phyloP scores from a whole-genome alignment of 768 basidiomycete genomes.

The Leccinum barrowsii region DNA sequence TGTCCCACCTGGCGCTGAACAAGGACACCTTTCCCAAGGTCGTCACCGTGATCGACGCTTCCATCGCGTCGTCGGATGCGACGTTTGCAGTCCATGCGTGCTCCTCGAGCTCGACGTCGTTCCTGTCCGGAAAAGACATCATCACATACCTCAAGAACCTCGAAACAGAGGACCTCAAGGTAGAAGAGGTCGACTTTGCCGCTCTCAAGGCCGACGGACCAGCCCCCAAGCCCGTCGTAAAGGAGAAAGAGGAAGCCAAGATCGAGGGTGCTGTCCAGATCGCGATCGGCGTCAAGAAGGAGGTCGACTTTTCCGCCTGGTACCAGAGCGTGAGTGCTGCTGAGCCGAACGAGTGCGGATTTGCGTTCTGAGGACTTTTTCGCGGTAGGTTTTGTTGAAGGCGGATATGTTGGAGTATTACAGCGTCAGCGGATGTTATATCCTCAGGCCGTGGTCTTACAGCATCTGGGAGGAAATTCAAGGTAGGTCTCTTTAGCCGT shows the following conservation, averaged over 20 bases:
- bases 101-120: conserved; percentile 67
- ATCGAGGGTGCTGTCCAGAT: conserved; percentile 89
- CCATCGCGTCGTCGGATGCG: conserved; percentile 62
- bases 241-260: conserved; percentile 72
- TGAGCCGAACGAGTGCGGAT: background rate
- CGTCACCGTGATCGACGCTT: conserved; percentile 71
- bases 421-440: conserved; percentile 97
- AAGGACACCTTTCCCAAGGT: conserved; percentile 64
- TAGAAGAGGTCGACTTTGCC: conserved; percentile 73
- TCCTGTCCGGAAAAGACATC: conserved; percentile 78
- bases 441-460: conserved; percentile 96
- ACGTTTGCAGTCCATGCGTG: conserved; percentile 74
- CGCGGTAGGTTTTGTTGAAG: conserved; percentile 84
- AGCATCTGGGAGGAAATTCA: conserved; percentile 97
- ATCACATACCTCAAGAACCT: conserved; percentile 65
- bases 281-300: conserved; percentile 93
- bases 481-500: conserved; percentile 41
- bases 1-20: conserved; percentile 78
- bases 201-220: conserved; percentile 50
- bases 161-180: conserved; percentile 59
- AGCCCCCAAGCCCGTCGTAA: conserved; percentile 33
- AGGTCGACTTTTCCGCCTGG: conserved; percentile 92
- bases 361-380: conserved; percentile 4
- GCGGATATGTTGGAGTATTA: conserved; percentile 99
- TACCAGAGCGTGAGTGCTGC: conserved; percentile 75